Evolutionary conservation across 2,329 filamentous ascomycete genomes (phyloP), one percentile per base, ranked within the genome.

Genomic region (Cyphellophora europaea): DNA sequence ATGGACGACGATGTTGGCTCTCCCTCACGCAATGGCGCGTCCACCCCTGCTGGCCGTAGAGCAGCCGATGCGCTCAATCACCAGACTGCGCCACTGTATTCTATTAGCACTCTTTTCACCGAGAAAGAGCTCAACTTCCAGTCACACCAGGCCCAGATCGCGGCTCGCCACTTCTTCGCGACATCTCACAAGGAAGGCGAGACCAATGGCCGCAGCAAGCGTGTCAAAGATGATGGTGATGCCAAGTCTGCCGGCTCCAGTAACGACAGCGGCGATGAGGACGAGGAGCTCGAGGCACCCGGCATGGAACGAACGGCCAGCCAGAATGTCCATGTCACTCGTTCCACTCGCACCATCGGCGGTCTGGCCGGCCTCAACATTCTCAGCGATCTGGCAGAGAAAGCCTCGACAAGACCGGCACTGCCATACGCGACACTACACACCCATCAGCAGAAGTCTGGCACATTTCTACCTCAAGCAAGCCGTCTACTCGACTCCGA

Each of bases 51-150:
- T 54, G 72, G 58, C 57, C 72, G 74, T 44, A 65, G 66, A 34
- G 71, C 71, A 51, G 60, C 65, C 8, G 65, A 66, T 45, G 61
- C 60, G 18, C 53, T 69, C 31, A 66, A 70, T 32, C 61, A 68
- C 30, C 73, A 79, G 44, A 71, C 72, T 46, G 67, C 72, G 42
- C 69, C 73, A 2, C 62, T 68, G 4, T 78, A 77, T 55, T 76
- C 72, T 5, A 67, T 80, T 37, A 68, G 78, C 37, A 67, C 69
- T n/a, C 62, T 80, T 11, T 80, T 80, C 51, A 79, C 74, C 3
- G 75, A 80, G 42, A 79, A 79, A 58, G 76, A 80, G 53, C 66
- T 80, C 35, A 69, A 68, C 33, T 62, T 74, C 53, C 71, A 74
- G 36, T 74, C 73, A 41, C 76, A 77, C 47, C 66, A 69, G 30